Evolutionary conservation across 225 moss, liverwort and hornwort species (phyloP).

Genomic region (Sphagnum contortum): DNA sequence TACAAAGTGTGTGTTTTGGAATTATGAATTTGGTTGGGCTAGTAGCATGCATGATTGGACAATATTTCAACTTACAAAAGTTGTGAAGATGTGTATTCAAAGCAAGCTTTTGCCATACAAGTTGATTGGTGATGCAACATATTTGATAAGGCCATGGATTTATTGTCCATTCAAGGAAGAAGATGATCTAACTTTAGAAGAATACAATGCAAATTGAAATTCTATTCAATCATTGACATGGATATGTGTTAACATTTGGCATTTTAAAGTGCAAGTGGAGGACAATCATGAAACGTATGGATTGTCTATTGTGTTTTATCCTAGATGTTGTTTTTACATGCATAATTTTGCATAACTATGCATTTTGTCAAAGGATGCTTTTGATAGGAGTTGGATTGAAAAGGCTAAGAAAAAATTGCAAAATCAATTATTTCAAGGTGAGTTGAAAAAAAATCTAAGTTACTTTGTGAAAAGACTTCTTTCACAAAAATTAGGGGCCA

Average conservation of each 20-base stretch:
- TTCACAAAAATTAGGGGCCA: background rate
- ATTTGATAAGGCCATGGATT: background rate
- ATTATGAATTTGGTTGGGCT: constrained; percentile 1
- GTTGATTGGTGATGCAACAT: background rate
- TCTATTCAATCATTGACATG: constrained; percentile 2
- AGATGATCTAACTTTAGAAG: background rate
- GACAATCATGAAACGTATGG: background rate
- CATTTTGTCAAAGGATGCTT: background rate
- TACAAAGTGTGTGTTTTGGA: background rate
- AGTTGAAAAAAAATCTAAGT: background rate
- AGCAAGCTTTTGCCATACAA: background rate
- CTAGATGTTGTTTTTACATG: background rate
- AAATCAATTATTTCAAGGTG: too few relatives aligned
- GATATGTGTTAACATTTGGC: constrained; percentile 4
- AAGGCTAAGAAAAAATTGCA: background rate
- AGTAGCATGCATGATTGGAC: background rate
- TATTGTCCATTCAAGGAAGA: constrained; percentile 3
- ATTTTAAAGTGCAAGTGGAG: background rate
- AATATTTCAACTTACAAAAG: background rate
- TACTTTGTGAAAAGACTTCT: background rate
- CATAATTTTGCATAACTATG: background rate
- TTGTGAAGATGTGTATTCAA: background rate
- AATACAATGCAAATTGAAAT: background rate
- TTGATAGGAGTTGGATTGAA: background rate
- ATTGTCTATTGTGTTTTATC: background rate